Base-by-base conservation (phyloP, 2,329 filamentous ascomycete genomes). In the Fusarium sp. region DNA sequence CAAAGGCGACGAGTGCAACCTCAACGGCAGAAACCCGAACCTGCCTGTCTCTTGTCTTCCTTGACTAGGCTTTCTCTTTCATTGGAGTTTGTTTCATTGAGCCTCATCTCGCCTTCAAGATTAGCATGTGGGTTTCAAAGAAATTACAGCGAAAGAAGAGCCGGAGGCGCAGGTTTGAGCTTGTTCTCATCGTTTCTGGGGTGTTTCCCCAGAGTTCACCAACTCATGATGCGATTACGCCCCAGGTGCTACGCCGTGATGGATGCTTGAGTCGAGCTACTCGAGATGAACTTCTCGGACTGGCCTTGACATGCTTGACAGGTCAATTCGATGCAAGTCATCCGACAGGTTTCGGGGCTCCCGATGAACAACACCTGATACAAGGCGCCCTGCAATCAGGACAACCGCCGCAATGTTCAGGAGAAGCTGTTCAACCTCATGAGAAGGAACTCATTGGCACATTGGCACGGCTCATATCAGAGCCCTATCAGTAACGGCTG, bases 131-230 rank as follows among this genome's bases (percentile, higher is more conserved):
- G 77, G 58, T 60, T 74, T 51, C 12, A 20, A 59, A 67, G 68
- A 78, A 68, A 78, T 78, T 78, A 75, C 65, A 73, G 66, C 75
- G 76, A 78, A 67, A 72, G 29, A 75, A 72, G 60, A 75, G 72
- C 76, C 75, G 75, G 49, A 67, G 72, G 72, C 71, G 68, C 70
- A 64, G 44, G 56, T 65, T 67, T 74, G 68, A 74, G 75, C 64
- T 69, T 70, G 49, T 65, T 64, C 64, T 56, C 36, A 60, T 56
- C 57, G 46, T 59, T 67, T 56, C 51, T 60, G 58, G 63, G 57
- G 51, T 36, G 55, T 64, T 74, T 74, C 71, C 71, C 71, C 71
- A 61, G 71, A 73, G 53, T 69, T 44, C 38, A 61, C 40, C 53
- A 22, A 24, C 58, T 60, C 40, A n/a, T 46, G 57, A 33, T 59